Base-by-base conservation (phyloP, 108 stramenopile species). In the Fragilariopsis cylindrus region DNA sequence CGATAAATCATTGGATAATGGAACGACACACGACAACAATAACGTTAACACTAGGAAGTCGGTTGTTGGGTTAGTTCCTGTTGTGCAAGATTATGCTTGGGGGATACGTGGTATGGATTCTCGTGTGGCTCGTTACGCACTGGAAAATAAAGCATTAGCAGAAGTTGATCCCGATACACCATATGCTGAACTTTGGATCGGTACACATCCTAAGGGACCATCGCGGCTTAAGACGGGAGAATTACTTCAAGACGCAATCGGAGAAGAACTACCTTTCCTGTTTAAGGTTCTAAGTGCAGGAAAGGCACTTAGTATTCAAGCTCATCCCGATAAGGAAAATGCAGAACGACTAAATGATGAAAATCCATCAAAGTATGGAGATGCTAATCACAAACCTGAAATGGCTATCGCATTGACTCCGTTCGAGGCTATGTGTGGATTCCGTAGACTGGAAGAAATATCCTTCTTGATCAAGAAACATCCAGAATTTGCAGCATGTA, bases 341-440 rank as follows among this genome's bases (percentile, higher is more conserved):
- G 99, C 99, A 39, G 81, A 88, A 53, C 64, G 79, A n/a, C 80
- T 99, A 21, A 88, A 98, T 69, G 69, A 74, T 18, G 84, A 87
- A 11, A 74, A 88, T 57, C 99, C 99, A 19, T 60, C 86, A 12
- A 73, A 85, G 8, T 99, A 99, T 82, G 92, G 92, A 55, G 98
- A 99, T 75, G 80, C 90, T 48, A 99, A 99, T 81, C 99, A 99
- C 88, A 99, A 99, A 75, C 99, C 99, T 0, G 99, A 99, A 84
- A 96, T 99, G 96, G 98, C 97, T 58, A 94, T 98, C 68, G 98
- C 98, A 3, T 72, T 99, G 52, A 97, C 96, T n/a, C 82, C 82
- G 63, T 97, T 99, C 68, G 95, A 97, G 76, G 98, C 93, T 57
- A 93, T 98, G 93, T 94, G 93, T 80, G 96, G 96, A n/a, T 98